phyloP scores from a whole-genome alignment of 2,329 filamentous ascomycete genomes.

The Ceratocystis smalleyi region DNA sequence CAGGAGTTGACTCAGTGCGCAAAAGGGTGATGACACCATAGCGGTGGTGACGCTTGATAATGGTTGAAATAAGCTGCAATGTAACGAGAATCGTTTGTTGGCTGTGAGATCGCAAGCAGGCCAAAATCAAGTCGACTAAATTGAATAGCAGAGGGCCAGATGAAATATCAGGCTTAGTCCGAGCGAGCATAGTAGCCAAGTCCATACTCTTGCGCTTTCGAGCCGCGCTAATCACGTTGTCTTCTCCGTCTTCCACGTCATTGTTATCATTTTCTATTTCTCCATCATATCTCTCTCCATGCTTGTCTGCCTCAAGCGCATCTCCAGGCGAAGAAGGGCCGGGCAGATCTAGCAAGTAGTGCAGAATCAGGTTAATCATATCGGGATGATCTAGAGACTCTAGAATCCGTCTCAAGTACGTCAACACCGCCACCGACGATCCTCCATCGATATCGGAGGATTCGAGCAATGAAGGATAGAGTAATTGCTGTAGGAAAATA shows the following conservation, averaged over 20 bases:
- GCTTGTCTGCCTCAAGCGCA: neutral
- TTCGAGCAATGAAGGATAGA: slow-evolving; percentile 92
- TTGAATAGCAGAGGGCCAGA: slow-evolving; percentile 81
- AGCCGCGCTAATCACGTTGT: slow-evolving; percentile 46
- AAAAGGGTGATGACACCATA: slow-evolving; percentile 70
- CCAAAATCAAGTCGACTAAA: slow-evolving; percentile 74
- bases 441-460: slow-evolving; percentile 95
- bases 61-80: slow-evolving; percentile 69
- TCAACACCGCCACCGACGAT: slow-evolving; percentile 88
- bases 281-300: neutral
- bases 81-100: slow-evolving; percentile 82
- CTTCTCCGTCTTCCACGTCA: slow-evolving; percentile 2
- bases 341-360: slow-evolving; percentile 67
- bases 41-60: slow-evolving; percentile 72
- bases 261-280: neutral
- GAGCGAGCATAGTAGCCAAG: slow-evolving; percentile 61
- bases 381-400: slow-evolving; percentile 86
- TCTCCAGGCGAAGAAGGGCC: slow-evolving; percentile 34
- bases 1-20: slow-evolving; percentile 41
- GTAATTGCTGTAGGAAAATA: slow-evolving; percentile 81
- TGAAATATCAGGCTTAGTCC: slow-evolving; percentile 39
- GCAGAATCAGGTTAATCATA: slow-evolving; percentile 82
- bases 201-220: slow-evolving; percentile 82
- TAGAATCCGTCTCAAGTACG: slow-evolving; percentile 78
- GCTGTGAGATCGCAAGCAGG: slow-evolving; percentile 70